Evolutionary conservation across 768 basidiomycete species (phyloP), one percentile per base, ranked within the genome.

Genomic region (Xerocomellus amylosporus): DNA sequence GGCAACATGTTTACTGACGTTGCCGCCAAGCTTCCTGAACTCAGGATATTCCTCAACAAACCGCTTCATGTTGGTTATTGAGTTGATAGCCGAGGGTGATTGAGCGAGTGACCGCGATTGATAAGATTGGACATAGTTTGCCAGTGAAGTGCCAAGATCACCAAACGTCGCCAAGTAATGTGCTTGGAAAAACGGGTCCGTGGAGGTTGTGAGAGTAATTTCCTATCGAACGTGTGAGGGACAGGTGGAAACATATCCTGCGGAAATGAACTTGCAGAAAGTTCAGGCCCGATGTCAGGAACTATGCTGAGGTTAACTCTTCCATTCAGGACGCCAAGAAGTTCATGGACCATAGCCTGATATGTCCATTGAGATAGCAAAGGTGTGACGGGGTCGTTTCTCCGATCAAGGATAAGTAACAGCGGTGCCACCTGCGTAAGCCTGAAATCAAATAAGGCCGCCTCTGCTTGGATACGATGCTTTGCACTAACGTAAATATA

Each of bases 11-110:
- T 98, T 99, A 75, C 93, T 96, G 30, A 99, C 97, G 69, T 99
- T 99, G 9, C 95, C 95, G 1, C 97, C 94, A 30, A 99, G 79
- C 68, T 95, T 95, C 61, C 88, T 80, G 66, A 98, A 98, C 71
- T 99, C 97, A 1, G 97, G 97, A 72, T 96, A 99, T 63, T 98
- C 95, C 69, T 99, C 97, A 2, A 99, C 90, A 63, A 96, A 96
- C 9, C 81, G 85, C 70, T 98, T 98, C 97, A 99, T 99, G 62
- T 99, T 97, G 5, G 79, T 57, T 53, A 98, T 93, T 0, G 96
- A 98, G 64, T 95, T 94, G 58, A 99, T 96, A 22, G 88, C 78
- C 2, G 86, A 82, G 0, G 88, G 85, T 0, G 83, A 80, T 47
- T 92, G 82, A 4, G 87, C 83, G 28, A 88, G 73, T n/a, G 89